Evolutionary conservation across 148 eudicot genomes (phyloP).

Genomic region (Vaccinium vitisidaea): DNA sequence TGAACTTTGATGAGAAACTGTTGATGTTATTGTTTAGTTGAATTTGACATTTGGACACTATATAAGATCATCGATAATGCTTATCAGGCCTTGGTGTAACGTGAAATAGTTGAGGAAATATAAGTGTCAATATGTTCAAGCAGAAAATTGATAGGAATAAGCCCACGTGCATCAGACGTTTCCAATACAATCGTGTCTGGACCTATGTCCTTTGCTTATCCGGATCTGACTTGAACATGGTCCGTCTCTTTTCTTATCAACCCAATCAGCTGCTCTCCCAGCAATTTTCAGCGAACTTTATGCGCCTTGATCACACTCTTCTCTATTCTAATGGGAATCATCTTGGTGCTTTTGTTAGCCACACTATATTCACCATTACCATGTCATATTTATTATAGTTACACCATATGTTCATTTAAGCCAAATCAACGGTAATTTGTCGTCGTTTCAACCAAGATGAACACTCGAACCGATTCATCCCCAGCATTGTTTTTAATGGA

Average conservation of each 20-base stretch:
- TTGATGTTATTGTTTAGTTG: background rate
- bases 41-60: background rate
- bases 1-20: background rate
- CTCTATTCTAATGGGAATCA: background rate
- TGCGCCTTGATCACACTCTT: background rate
- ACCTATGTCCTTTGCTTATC: background rate
- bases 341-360: background rate
- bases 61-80: background rate
- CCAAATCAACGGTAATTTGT: background rate
- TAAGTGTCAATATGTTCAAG: background rate
- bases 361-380: background rate
- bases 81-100: background rate
- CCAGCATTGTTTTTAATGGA: background rate
- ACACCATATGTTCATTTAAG: background rate
- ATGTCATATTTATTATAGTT: background rate
- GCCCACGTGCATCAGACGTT: background rate
- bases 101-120: background rate
- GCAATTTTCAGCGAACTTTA: background rate
- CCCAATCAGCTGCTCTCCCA: background rate
- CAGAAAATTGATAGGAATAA: background rate
- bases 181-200: background rate
- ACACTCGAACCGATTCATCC: background rate
- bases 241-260: background rate
- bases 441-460: background rate
- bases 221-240: background rate